Evolutionary conservation across 208 protist species (phyloP), one percentile per base, ranked within the genome.

Genomic region (Leishmania martiniquensis): DNA sequence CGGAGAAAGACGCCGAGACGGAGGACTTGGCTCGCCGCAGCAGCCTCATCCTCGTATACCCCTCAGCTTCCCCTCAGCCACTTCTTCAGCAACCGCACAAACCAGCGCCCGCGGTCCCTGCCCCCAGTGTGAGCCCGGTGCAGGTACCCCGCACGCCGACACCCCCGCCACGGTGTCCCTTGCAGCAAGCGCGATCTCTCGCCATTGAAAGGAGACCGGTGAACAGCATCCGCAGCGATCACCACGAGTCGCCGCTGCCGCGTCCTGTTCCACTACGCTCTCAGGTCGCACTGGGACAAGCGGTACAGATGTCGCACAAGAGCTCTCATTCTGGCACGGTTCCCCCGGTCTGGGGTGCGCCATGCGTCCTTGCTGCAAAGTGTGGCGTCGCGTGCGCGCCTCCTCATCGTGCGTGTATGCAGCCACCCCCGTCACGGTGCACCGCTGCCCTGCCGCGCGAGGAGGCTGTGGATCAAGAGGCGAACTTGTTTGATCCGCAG

Each of bases 181-280:
- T 44, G n/a, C 42, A 71, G n/a, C 66, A 54, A 29, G n/a, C 17
- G 34, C 37, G 7, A 12, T 17, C 52, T 13, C 42, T 37, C 25
- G 10, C 66, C 22, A n/a, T 37, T 22, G 65, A 39, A 12, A 29
- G 67, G 25, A 12, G 29, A 15, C 47, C 13, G 5, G 47, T 3
- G 15, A n/a, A 47, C 45, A 13, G 20, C 49, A 3, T 4, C 49
- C 32, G 51, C 52, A 39, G 70, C 39, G 70, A 37, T 10, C 70
- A 34, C 20, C 37, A 34, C 6, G 62, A 69, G 37, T 92, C 89
- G 15, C 86, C 87, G 25, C 76, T 93, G 37, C 91, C 91, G 20
- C 87, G 87, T 4, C 91, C 91, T 3, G 91, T 95, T 2, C 84
- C 91, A 25, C 81, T 95, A 59, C 81, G 80, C 51, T 92, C 91